Conservation (phyloP, 129 eudicot species). For the Artemisia argyi region DNA sequence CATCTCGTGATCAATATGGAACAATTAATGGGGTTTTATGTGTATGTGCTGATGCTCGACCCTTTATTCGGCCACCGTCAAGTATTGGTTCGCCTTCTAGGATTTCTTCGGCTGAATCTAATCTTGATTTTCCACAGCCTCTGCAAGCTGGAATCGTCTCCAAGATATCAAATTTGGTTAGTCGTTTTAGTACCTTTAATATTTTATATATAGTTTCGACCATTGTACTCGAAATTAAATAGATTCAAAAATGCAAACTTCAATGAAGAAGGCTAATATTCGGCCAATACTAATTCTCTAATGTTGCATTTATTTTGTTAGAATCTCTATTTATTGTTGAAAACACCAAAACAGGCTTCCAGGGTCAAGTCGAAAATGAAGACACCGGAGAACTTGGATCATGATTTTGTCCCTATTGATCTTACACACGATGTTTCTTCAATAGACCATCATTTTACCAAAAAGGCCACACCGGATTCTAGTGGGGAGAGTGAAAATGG, state of each 20-base stretch:
- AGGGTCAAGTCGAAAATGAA: constrained; percentile 68
- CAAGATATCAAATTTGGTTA: constrained; percentile 61
- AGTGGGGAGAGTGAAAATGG: constrained; percentile 36
- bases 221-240: constrained; percentile 9
- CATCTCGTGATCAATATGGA: constrained; percentile 57
- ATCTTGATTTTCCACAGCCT: constrained; percentile 59
- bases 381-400: constrained; percentile 33
- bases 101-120: constrained; percentile 42
- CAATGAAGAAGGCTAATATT: no score
- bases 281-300: no score
- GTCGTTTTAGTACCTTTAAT: constrained; percentile 17
- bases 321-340: neutral
- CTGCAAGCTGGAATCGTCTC: constrained; percentile 58
- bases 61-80: constrained; percentile 33
- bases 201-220: neutral
- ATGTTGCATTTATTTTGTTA: neutral
- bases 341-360: constrained; percentile 45
- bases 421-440: constrained; percentile 12
- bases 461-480: neutral
- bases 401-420: constrained; percentile 49
- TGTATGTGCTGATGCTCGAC: constrained; percentile 50
- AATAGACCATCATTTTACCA: constrained; percentile 36
- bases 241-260: neutral
- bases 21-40: constrained; percentile 56
- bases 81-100: constrained; percentile 23